These are phyloP conservation scores for Syncephalastrum sp. DNA, from an alignment of 371 early-diverging fungal genomes.

Conservation along the genomic window DNA sequence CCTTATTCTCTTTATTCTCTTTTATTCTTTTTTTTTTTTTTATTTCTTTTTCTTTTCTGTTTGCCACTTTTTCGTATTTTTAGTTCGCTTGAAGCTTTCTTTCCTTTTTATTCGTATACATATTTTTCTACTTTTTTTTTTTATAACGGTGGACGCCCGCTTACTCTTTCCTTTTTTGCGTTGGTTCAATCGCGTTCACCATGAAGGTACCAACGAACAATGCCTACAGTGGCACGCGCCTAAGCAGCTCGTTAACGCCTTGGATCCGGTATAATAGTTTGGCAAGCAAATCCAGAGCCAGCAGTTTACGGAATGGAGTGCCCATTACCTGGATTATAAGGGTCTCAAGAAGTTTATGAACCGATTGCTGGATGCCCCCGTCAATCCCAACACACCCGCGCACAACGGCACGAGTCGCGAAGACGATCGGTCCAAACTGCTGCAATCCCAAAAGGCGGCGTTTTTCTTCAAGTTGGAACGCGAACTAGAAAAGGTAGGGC, in stretches of 20 bases:
- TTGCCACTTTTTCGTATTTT: not conserved
- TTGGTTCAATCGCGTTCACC: not conserved
- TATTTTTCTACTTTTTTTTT: not conserved
- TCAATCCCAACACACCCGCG: conserved; percentile 30
- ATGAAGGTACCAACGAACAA: not conserved
- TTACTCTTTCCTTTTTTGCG: not conserved
- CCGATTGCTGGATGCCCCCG: conserved; percentile 47
- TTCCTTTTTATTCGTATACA: not conserved
- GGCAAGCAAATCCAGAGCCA: conserved; percentile 95
- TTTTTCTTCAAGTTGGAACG: conserved; percentile 84
- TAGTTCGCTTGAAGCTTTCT: not conserved
- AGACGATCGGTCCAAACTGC: conserved; percentile 52
- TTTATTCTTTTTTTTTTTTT: not conserved
- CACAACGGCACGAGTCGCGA: conserved; percentile 45
- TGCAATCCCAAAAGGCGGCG: conserved; percentile 75
- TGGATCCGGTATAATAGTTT: conserved; percentile 59
- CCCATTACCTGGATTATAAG: conserved; percentile 92
- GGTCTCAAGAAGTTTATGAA: conserved; percentile 95
- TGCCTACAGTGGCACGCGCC: not conserved
- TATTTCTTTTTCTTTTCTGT: not conserved
- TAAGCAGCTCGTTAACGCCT: not conserved
- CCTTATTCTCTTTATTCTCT: not conserved
- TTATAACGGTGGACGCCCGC: no score
- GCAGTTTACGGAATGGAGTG: conserved; percentile 88
- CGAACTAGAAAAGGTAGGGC: conserved; percentile 77